Percentiles rank a stretch among this genome's conserved stretches.
These are phyloP conservation scores for Babesia bigemina DNA, from an alignment of 169 alveolate species.

Conservation along the genomic window DNA sequence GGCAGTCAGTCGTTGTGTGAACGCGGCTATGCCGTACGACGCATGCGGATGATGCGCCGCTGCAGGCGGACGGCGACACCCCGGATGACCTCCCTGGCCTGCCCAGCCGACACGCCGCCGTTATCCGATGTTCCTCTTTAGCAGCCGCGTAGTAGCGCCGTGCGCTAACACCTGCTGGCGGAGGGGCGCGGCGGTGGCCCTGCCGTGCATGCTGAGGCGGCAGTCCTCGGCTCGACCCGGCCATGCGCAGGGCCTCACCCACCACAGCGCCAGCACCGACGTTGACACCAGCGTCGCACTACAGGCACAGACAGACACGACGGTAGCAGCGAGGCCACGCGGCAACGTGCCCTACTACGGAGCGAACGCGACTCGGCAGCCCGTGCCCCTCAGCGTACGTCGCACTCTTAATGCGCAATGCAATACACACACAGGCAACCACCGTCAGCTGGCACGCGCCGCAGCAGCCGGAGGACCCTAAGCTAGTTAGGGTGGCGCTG, in stretches of 20 bases:
- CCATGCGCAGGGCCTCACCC: not conserved
- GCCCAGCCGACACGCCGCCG: too few relatives aligned
- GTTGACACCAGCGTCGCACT: constrained; percentile 20
- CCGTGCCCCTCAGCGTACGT: constrained; percentile 63
- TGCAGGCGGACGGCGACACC: too few relatives aligned
- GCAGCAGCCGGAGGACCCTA: constrained; percentile 69
- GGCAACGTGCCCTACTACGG: constrained; percentile 60
- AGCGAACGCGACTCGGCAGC: constrained; percentile 52
- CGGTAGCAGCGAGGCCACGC: not conserved
- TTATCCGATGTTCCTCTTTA: too few relatives aligned
- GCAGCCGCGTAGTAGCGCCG: not conserved
- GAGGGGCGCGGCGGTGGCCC: not conserved
- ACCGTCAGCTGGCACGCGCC: constrained; percentile 73
- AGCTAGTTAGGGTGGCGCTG: constrained; percentile 72
- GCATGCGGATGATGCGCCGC: too few relatives aligned
- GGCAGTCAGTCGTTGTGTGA: too few relatives aligned
- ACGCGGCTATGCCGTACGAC: too few relatives aligned
- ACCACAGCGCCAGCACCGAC: not conserved
- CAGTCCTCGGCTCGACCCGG: not conserved
- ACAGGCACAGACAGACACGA: not conserved
- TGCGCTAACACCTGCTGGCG: not conserved
- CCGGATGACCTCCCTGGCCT: too few relatives aligned
- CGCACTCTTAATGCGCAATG: not conserved
- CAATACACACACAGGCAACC: constrained; percentile 55
- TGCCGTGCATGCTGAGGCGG: not conserved